Evolutionary conservation across 306 rosid genomes (phyloP), one percentile per base, ranked within the genome.

Genomic region (Castanopsis chinensis): DNA sequence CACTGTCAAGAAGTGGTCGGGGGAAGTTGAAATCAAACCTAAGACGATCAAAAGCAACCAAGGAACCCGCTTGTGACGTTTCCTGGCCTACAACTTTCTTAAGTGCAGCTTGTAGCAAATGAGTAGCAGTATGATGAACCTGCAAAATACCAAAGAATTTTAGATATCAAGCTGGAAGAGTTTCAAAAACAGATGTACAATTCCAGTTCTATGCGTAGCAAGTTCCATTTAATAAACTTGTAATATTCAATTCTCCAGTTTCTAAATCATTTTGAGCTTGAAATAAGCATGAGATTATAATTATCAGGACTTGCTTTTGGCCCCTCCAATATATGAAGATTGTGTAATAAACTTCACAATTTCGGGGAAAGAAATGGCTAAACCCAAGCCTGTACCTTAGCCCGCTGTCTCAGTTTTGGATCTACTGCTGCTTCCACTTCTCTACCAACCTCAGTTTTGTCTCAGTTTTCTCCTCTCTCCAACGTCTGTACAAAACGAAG

Each of bases 61-160:
- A 81, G 41, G 98, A 95, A 88, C 99, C 99, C 82, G 99, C 99
- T 91, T 92, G 99, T 71, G 97, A 92, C 69, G 96, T 95, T 82
- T 95, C 99, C 75, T 87, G 96, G 70, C 97, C 98, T 32, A 95
- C 83, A 82, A 91, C 88, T 57, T 73, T 85, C 79, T 90, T 91
- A 63, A 95, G 97, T 21, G 99, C 99, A 80, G 99, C 83, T 86
- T 95, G 99, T 82, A 95, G 88, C 83, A 95, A 88, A 90, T 95
- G 98, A 71, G 99, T 95, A 69, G 99, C 92, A 71, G 99, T 95
- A 72, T 95, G 99, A 90, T 95, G 99, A 85, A 90, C 99, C 99
- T 95, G 81, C 37, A 86, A 84, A 82, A 74, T 55, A 72, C 74
- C 64, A 73, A 58, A 52, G 12, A 45, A 63, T 80, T 74, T 74